phyloP scores from a whole-genome alignment of 2,329 filamentous ascomycete genomes.

The Talaromyces atroroseus region DNA sequence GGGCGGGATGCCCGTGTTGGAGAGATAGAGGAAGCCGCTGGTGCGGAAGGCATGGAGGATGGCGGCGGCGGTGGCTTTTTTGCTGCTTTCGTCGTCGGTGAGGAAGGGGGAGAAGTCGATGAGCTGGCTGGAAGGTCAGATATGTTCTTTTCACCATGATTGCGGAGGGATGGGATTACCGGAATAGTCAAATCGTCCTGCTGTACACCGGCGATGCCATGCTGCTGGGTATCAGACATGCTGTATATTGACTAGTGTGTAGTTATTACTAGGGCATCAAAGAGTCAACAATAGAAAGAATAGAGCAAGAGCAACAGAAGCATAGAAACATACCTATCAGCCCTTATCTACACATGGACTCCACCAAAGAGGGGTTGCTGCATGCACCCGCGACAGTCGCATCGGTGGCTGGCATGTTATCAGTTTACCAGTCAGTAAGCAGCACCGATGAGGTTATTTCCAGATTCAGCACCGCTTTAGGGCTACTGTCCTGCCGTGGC shows the following conservation, averaged over 20 bases:
- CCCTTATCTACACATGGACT: too few relatives aligned
- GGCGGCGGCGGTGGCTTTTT: slow-evolving; percentile 60
- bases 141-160: background rate
- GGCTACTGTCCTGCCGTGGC: too few relatives aligned
- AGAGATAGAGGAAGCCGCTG: slow-evolving; percentile 84
- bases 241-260: background rate
- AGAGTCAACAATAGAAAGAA: too few relatives aligned
- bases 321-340: too few relatives aligned
- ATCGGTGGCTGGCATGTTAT: too few relatives aligned
- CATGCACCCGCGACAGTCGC: too few relatives aligned
- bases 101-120: slow-evolving; percentile 75
- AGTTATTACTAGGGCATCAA: too few relatives aligned
- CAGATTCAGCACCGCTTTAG: too few relatives aligned
- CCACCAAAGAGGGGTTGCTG: too few relatives aligned
- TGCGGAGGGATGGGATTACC: slow-evolving; percentile 22
- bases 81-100: slow-evolving; percentile 54
- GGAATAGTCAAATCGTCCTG: slow-evolving; percentile 42
- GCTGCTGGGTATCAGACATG: background rate
- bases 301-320: too few relatives aligned
- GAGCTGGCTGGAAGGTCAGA: slow-evolving; percentile 46
- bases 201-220: slow-evolving; percentile 26
- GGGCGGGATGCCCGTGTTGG: slow-evolving; percentile 66
- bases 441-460: too few relatives aligned
- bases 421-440: too few relatives aligned
- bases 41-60: slow-evolving; percentile 76